A percentile compares a stretch with the other conserved stretches of the same genome.
These are phyloP conservation scores for Punica granatum DNA, from an alignment of 345 rosid species.

Conservation along the genomic window DNA sequence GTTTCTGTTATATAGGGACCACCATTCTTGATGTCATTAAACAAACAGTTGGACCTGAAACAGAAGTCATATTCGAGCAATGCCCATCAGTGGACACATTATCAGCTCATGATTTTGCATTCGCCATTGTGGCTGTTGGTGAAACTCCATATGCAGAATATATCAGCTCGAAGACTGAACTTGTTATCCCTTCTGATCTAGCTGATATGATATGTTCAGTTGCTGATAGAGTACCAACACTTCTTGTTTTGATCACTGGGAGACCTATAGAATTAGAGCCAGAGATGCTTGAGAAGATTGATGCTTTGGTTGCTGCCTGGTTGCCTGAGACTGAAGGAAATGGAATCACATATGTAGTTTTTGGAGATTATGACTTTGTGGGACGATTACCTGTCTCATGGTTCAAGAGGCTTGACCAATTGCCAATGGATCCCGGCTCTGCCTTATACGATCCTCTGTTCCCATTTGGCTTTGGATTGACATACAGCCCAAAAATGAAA, in stretches of 20 bases:
- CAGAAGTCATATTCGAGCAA: constrained; percentile 33
- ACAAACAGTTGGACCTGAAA: constrained; percentile 2
- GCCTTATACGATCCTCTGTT: constrained; percentile 34
- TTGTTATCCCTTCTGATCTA: constrained; percentile 40
- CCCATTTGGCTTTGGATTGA: constrained; percentile 27
- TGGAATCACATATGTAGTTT: constrained; percentile 68
- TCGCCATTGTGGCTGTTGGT: constrained; percentile 71
- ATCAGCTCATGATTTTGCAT: constrained; percentile 51
- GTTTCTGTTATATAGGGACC: constrained; percentile 4
- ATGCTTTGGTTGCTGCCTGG: constrained; percentile 89
- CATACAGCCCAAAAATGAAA: background rate
- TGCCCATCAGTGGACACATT: constrained; percentile 45
- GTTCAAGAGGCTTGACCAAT: constrained; percentile 74
- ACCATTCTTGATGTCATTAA: constrained; percentile 12
- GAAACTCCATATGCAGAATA: constrained; percentile 76
- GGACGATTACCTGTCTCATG: too few relatives aligned
- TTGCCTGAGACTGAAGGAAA: constrained; percentile 90
- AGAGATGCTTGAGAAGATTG: constrained; percentile 36
- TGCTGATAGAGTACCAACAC: constrained; percentile 17
- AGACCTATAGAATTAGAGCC: constrained; percentile 74
- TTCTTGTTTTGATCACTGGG: constrained; percentile 39
- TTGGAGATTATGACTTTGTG: constrained; percentile 77
- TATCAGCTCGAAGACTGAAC: constrained; percentile 49
- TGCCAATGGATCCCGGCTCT: constrained; percentile 63
- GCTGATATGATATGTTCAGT: background rate